Percentiles rank a stretch among this genome's conserved stretches.
phyloP scores from a whole-genome alignment of 805 yeast genomes.

The Yarrowia bubula region DNA sequence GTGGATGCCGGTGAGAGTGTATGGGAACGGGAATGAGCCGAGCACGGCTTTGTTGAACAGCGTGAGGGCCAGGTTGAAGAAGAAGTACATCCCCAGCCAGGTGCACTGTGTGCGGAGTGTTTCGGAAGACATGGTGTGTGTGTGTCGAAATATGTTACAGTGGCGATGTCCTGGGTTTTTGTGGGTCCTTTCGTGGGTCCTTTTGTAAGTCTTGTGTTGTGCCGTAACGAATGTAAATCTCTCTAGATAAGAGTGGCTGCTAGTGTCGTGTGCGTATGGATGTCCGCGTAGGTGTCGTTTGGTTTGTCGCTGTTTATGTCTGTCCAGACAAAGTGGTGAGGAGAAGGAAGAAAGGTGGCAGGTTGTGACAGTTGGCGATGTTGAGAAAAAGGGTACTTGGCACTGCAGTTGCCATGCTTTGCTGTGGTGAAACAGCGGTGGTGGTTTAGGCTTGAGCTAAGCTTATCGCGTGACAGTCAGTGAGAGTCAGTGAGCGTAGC shows the following conservation, averaged over 20 bases:
- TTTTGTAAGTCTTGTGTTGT: too few relatives aligned
- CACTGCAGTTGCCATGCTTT: slow-evolving; percentile 14
- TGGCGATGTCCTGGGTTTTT: not conserved
- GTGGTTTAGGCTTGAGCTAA: not conserved
- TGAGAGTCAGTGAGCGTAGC: too few relatives aligned
- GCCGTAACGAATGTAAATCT: too few relatives aligned
- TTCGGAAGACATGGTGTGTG: not conserved
- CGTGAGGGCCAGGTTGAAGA: slow-evolving; percentile 36
- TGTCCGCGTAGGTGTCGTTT: too few relatives aligned
- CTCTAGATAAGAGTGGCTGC: not conserved
- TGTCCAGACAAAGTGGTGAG: too few relatives aligned
- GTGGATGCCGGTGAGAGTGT: slow-evolving; percentile 36
- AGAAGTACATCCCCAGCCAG: slow-evolving; percentile 36
- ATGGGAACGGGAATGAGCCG: slow-evolving; percentile 37
- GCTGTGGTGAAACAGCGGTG: not conserved
- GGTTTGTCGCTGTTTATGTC: too few relatives aligned
- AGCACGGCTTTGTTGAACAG: slow-evolving; percentile 36
- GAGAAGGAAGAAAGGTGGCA: not conserved
- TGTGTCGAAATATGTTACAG: not conserved
- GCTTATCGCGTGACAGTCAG: not conserved
- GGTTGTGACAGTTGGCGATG: not conserved
- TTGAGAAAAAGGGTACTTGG: not conserved
- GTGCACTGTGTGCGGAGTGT: slow-evolving; percentile 25
- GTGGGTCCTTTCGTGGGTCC: not conserved
- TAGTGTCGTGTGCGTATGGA: not conserved